These are phyloP conservation scores for Albophoma yamanashiensis DNA, from an alignment of 2,329 filamentous ascomycete species.

Conservation along the genomic window DNA sequence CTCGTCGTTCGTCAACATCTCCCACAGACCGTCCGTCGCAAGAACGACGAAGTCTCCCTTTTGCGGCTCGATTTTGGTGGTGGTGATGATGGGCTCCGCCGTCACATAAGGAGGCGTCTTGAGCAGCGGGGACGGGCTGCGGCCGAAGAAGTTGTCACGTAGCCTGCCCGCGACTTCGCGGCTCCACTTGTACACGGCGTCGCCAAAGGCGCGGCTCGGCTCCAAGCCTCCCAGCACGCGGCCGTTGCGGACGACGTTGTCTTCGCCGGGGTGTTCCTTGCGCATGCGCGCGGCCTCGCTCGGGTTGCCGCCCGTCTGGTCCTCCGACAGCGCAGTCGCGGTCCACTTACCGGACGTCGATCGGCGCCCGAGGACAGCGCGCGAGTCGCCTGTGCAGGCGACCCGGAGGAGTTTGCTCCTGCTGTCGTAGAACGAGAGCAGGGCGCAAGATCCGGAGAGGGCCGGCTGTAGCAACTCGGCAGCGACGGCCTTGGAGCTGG, in stretches of 20 bases:
- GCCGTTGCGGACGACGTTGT: conserved; percentile 77
- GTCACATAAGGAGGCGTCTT: conserved; percentile 96
- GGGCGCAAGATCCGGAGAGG: conserved; percentile 90
- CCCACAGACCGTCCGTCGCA: conserved; percentile 95
- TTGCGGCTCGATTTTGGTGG: conserved; percentile 79
- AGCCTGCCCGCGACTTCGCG: conserved; percentile 74
- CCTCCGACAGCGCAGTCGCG: conserved; percentile 78
- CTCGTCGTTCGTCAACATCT: conserved; percentile 98
- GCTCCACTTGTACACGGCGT: conserved; percentile 95
- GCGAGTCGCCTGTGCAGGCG: conserved; percentile 92
- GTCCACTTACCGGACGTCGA: conserved; percentile 79
- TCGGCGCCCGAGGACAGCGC: conserved; percentile 80
- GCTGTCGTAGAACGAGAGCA: conserved; percentile 93
- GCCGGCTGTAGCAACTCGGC: conserved; percentile 88
- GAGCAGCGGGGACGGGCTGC: conserved; percentile 63
- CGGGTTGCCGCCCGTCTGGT: conserved; percentile 85
- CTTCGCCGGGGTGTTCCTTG: conserved; percentile 79
- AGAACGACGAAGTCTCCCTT: conserved; percentile 93
- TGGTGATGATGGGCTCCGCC: conserved; percentile 88
- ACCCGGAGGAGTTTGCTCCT: conserved; percentile 80
- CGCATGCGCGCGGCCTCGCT: conserved; percentile 77
- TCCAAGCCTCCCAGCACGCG: conserved; percentile 87
- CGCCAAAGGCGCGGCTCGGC: conserved; percentile 88
- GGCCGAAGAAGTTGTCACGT: conserved; percentile 78
- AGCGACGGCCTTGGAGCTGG: conserved; percentile 79